These are phyloP conservation scores for Aspergillus sp. DNA, from an alignment of 2,329 filamentous ascomycete genomes.

Conservation along the genomic window DNA sequence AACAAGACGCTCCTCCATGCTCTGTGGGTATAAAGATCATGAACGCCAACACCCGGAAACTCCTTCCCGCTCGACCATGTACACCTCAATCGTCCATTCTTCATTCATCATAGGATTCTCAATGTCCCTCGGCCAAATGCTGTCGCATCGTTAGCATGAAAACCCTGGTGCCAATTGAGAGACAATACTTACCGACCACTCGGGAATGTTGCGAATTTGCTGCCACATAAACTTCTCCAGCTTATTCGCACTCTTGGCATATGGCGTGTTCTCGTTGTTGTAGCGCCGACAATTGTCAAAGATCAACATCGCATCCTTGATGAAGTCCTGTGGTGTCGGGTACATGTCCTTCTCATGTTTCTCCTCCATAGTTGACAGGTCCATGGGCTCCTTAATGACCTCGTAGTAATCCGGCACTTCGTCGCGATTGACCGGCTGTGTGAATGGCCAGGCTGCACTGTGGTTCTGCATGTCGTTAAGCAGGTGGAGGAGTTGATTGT, in stretches of 20 bases:
- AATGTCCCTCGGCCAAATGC: constrained; percentile 42
- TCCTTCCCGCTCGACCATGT: background rate
- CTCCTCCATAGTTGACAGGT: constrained; percentile 89
- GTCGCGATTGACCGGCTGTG: constrained; percentile 88
- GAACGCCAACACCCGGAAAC: constrained; percentile 2
- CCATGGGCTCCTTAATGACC: constrained; percentile 97
- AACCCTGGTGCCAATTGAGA: background rate
- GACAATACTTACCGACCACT: constrained; percentile 68
- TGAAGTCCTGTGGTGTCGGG: constrained; percentile 85
- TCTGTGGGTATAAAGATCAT: constrained; percentile 15
- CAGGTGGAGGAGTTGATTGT: constrained; percentile 87
- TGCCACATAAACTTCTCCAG: constrained; percentile 94
- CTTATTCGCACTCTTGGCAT: constrained; percentile 92
- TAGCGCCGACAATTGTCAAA: constrained; percentile 95
- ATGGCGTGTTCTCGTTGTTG: constrained; percentile 92
- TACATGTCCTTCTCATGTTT: constrained; percentile 95
- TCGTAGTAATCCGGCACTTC: constrained; percentile 99
- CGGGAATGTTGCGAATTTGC: constrained; percentile 85
- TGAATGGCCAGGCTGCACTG: constrained; percentile 89
- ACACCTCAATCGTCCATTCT: background rate
- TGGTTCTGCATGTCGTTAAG: constrained; percentile 96
- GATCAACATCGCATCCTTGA: constrained; percentile 81
- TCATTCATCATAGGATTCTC: constrained; percentile 18
- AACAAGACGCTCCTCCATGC: constrained; percentile 9
- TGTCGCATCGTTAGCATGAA: constrained; percentile 15